Evolutionary conservation across 768 basidiomycete species (phyloP).

Genomic region (Leccinum rimulosum): DNA sequence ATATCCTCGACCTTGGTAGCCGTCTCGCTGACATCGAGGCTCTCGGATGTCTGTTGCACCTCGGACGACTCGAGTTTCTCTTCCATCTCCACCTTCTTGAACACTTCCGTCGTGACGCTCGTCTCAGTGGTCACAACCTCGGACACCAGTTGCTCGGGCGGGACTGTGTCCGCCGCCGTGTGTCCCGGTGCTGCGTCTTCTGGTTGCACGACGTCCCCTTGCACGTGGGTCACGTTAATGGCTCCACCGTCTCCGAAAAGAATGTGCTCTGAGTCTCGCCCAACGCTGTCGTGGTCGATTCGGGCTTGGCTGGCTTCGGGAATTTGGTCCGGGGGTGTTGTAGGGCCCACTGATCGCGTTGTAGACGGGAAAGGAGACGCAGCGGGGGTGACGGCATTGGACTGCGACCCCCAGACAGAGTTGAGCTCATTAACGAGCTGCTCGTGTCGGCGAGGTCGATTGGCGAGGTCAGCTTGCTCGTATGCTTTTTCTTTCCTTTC

Average conservation of each 20-base stretch:
- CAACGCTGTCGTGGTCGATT: no score
- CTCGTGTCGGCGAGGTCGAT: slow-evolving; percentile 35
- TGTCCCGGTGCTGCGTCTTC: slow-evolving; percentile 15
- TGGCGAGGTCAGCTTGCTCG: slow-evolving; percentile 26
- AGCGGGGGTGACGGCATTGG: slow-evolving; percentile 25
- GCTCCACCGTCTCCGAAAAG: no score
- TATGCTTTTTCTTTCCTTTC: slow-evolving; percentile 17
- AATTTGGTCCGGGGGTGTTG: no score
- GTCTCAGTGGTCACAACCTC: neutral
- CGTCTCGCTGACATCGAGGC: neutral
- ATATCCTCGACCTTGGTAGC: neutral
- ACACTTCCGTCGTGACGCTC: neutral
- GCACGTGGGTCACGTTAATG: no score
- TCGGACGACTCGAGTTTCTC: slow-evolving; percentile 5
- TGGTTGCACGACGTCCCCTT: neutral
- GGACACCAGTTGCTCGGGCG: slow-evolving; percentile 17
- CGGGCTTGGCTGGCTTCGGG: no score
- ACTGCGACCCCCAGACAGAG: slow-evolving; percentile 47
- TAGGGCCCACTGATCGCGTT: no score
- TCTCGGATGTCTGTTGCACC: slow-evolving; percentile 10
- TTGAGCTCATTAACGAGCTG: slow-evolving; percentile 43
- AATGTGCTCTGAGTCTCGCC: no score
- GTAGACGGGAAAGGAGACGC: no score
- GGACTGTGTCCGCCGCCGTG: slow-evolving; percentile 30
- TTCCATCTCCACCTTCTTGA: neutral